Base-by-base conservation (phyloP, 805 yeast species). In the Maudiozyma saulgeensis region DNA sequence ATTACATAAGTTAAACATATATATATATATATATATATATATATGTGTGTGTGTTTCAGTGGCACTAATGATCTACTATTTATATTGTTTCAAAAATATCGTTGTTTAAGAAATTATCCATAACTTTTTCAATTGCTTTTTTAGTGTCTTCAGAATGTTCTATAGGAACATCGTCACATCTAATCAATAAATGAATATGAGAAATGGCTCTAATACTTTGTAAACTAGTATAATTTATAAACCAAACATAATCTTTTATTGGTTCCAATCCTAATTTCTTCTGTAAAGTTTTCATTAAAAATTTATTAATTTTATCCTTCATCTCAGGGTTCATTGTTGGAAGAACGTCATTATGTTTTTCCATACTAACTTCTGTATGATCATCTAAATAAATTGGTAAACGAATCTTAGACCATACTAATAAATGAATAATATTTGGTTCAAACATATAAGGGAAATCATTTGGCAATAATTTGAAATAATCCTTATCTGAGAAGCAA, bases 361-460 rank as follows among this genome's bases (percentile, higher is more conserved):
- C 69, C n/a, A 66, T 54, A 0, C 59, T 64, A 16, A 79, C 75
- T 11, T 66, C 53, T 11, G 53, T 54, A 19, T 52, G 50, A 49
- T 54, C 59, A 19, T 56, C 49, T 7, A 75, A 74, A 56, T 81
- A 86, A 3, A 76, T 66, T 12, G 72, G 74, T 48, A 85, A 73
- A 13, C 70, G 71, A 18, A 76, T 65, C 58, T 83, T 83, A 1
- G 82, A 72, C 91, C 93, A 85, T 1, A 81, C 72, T 42, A 86
- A 75, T 15, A 84, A 59, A 62, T 84, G 91, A 5, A 66, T 63
- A 4, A 82, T 72, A 41, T 70, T 71, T 0, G 60, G 53, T 37
- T 73, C 79, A 52, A 82, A 76, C 56, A 76, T 73, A 66, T 85
- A 85, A 0, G 89, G 89, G 64, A 81, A 85, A 52, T 79, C 81